These are phyloP conservation scores for Penicillium salamii DNA, from an alignment of 495 filamentous ascomycete genomes.

Conservation along the genomic window DNA sequence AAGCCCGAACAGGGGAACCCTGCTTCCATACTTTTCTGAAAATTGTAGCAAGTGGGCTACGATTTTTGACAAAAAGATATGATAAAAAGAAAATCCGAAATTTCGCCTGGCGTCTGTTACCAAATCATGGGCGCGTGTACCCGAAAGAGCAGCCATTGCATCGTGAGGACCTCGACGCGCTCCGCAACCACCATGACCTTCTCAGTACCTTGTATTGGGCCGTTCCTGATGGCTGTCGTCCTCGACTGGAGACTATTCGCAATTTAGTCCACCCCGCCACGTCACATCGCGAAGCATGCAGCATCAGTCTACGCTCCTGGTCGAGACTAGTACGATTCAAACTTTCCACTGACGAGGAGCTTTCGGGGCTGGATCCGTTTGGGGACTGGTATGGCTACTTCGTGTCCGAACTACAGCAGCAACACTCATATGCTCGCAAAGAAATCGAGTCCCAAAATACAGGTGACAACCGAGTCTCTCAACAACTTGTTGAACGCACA, in stretches of 20 bases:
- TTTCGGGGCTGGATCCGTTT: slow-evolving; percentile 54
- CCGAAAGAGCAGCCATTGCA: slow-evolving; percentile 76
- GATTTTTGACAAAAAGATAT: slow-evolving; percentile 54
- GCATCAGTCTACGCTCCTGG: slow-evolving; percentile 82
- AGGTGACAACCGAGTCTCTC: slow-evolving; percentile 39
- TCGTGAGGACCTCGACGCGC: slow-evolving; percentile 74
- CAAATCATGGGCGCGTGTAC: slow-evolving; percentile 84
- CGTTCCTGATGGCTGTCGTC: slow-evolving; percentile 68
- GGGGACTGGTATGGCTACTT: slow-evolving; percentile 67
- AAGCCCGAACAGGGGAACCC: slow-evolving; percentile 64
- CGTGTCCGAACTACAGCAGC: slow-evolving; percentile 51
- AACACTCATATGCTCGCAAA: slow-evolving; percentile 56
- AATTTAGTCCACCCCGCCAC: slow-evolving; percentile 72
- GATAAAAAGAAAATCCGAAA: slow-evolving; percentile 72
- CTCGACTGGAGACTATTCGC: slow-evolving; percentile 66
- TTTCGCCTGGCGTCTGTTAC: slow-evolving; percentile 74
- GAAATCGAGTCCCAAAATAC: slow-evolving; percentile 59
- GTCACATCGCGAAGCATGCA: slow-evolving; percentile 83
- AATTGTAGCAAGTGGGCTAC: slow-evolving; percentile 68
- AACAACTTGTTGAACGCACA: slow-evolving; percentile 50
- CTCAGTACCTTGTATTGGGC: slow-evolving; percentile 87
- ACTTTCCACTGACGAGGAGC: slow-evolving; percentile 55
- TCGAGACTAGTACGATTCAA: slow-evolving; percentile 73
- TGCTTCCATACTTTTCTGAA: slow-evolving; percentile 95
- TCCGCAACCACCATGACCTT: slow-evolving; percentile 92